Evolutionary conservation across 306 rosid genomes (phyloP), one percentile per base, ranked within the genome.

Genomic region (Biancaea sappan): DNA sequence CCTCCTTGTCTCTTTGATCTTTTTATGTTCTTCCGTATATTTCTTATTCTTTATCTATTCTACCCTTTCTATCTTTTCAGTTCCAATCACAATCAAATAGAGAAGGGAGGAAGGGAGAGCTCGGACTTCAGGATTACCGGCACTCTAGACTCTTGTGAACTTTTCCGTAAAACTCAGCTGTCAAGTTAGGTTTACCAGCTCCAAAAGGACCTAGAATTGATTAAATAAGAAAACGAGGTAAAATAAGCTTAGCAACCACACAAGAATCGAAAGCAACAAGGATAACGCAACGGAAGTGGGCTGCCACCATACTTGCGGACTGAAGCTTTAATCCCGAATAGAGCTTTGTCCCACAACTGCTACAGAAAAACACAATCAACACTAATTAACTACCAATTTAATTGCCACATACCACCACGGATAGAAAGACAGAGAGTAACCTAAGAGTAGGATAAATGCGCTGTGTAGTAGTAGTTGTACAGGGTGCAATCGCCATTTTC

Each of bases 301-400:
- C 77, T n/a, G n/a, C n/a, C n/a, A n/a, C n/a, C n/a, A 24, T 26
- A 86, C 97, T 60, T 43, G 83, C 19, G 80, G 93, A 81, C 85
- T 91, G 96, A 80, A 78, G 93, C 83, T 86, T 94, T 72, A 94
- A 64, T 50, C 96, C 96, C 4, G 97, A 83, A 82, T 84, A 88
- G 72, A 90, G 81, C 78, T 87, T 94, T 16, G 91, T 77, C 21
- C 81, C 64, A 62, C 70, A 71, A 74, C 99, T 94, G 83, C 51
- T 38, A 73, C 4, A 72, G 13, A 0, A 61, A 60, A 53, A 81
- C 38, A 58, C 18, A 50, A 48, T 54, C 28, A 59, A n/a, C 15
- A 25, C 50, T 2, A 21, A 69, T 16, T 73, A 16, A 15, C 4
- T 21, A 13, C 56, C 51, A 38, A 59, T 24, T 64, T 8, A 34